Conservation (phyloP, 2,329 filamentous ascomycete species). For the Neonectria magnoliae region DNA sequence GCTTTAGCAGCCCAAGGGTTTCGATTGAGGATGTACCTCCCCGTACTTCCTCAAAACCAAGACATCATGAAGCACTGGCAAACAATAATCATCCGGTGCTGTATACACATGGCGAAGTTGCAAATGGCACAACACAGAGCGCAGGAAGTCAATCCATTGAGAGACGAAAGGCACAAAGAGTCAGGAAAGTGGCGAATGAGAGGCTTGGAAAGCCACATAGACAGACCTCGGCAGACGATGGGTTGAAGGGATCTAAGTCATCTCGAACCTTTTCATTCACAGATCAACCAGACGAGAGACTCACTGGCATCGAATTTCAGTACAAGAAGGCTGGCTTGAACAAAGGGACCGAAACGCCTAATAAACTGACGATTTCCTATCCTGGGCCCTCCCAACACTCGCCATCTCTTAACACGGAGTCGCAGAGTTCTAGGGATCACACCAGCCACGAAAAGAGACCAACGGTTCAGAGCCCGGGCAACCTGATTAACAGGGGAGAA, state of each 20-base stretch:
- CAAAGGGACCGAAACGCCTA: not conserved
- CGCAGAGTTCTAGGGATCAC: not conserved
- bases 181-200: not conserved
- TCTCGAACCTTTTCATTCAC: slow-evolving; percentile 3
- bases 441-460: not conserved
- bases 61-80: not conserved
- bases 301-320: slow-evolving; percentile 1
- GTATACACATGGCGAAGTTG: not conserved
- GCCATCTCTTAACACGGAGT: not conserved
- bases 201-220: not conserved
- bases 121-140: not conserved
- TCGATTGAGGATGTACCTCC: slow-evolving; percentile 40
- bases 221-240: not conserved
- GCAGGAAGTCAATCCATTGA: not conserved
- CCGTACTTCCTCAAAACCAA: slow-evolving; percentile 42
- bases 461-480: not conserved
- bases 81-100: not conserved
- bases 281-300: not conserved
- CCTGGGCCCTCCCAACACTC: not conserved
- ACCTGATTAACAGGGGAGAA: not conserved
- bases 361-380: not conserved
- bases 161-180: not conserved
- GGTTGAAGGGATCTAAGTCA: not conserved
- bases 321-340: not conserved
- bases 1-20: slow-evolving; percentile 26